phyloP scores from a whole-genome alignment of 202 grass and related monocot species.

The Setaria viridis region DNA sequence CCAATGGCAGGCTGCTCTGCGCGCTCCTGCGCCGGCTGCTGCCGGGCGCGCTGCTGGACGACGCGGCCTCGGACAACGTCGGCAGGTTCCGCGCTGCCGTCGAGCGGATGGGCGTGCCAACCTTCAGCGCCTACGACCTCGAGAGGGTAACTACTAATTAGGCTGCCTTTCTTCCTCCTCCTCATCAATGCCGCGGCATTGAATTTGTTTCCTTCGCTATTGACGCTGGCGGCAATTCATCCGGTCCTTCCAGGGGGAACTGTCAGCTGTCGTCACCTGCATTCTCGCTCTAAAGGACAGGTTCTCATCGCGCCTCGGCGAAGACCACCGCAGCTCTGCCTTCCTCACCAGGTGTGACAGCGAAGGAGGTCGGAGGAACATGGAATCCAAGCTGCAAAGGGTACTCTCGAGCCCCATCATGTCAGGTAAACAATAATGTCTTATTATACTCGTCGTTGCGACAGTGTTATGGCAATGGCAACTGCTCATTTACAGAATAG shows the following conservation, averaged over 20 bases:
- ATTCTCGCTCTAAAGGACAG: constrained; percentile 65
- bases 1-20: constrained; percentile 53
- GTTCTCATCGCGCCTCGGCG: constrained; percentile 15
- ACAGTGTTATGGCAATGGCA: background rate
- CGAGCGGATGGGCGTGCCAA: constrained; percentile 56
- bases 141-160: constrained; percentile 49
- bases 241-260: constrained; percentile 50
- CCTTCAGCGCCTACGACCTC: constrained; percentile 69
- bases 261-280: constrained; percentile 56
- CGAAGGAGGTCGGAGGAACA: constrained; percentile 49
- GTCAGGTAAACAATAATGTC: constrained; percentile 57
- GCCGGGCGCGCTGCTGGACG: constrained; percentile 55
- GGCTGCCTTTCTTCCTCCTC: background rate
- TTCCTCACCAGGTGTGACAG: constrained; percentile 50
- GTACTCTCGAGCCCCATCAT: constrained; percentile 60
- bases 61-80: constrained; percentile 51
- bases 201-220: background rate
- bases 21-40: constrained; percentile 52
- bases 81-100: constrained; percentile 61
- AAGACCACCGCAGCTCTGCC: constrained; percentile 14
- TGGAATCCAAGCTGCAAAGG: constrained; percentile 49
- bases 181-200: background rate
- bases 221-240: background rate
- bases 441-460: background rate
- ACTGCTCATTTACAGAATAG: background rate